Evolutionary conservation across 2,329 filamentous ascomycete species (phyloP).

Genomic region (Blastomyces gilchristii): DNA sequence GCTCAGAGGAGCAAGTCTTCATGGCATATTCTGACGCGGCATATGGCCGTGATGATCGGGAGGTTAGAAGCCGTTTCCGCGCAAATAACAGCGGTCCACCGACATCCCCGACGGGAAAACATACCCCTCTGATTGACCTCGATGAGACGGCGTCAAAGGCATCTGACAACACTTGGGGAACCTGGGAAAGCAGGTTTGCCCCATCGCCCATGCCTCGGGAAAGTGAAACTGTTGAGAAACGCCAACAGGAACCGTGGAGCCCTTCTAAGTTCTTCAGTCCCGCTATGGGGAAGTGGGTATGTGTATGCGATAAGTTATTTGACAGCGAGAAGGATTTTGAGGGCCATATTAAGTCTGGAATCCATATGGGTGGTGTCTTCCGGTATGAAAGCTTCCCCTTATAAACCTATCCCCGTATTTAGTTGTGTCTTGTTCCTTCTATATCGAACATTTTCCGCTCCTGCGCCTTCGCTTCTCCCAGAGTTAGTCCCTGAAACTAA

Average conservation of each 20-base stretch:
- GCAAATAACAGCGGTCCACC: not conserved
- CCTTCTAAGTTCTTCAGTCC: constrained; percentile 25
- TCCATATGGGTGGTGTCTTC: constrained; percentile 18
- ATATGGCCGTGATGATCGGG: not conserved
- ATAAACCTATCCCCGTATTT: not conserved
- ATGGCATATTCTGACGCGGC: constrained; percentile 17
- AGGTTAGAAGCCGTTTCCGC: not conserved
- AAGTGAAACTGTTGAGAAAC: not conserved
- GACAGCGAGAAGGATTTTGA: constrained; percentile 21
- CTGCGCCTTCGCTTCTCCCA: not conserved
- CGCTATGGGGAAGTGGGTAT: constrained; percentile 24
- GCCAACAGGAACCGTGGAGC: constrained; percentile 18
- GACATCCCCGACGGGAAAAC: not conserved
- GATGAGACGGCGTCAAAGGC: not conserved
- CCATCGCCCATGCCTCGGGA: not conserved
- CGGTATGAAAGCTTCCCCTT: constrained; percentile 14
- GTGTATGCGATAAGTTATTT: constrained; percentile 27
- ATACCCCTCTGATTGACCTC: not conserved
- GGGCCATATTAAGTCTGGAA: constrained; percentile 24
- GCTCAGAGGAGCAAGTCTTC: constrained; percentile 14
- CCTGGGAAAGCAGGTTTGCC: not conserved
- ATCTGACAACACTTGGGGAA: not conserved
- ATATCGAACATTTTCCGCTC: not conserved
- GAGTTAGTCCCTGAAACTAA: constrained; percentile 8
- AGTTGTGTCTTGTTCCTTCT: not conserved